Base-by-base conservation (phyloP, 2,329 filamentous ascomycete genomes). In the Trichophyton benhamiae region DNA sequence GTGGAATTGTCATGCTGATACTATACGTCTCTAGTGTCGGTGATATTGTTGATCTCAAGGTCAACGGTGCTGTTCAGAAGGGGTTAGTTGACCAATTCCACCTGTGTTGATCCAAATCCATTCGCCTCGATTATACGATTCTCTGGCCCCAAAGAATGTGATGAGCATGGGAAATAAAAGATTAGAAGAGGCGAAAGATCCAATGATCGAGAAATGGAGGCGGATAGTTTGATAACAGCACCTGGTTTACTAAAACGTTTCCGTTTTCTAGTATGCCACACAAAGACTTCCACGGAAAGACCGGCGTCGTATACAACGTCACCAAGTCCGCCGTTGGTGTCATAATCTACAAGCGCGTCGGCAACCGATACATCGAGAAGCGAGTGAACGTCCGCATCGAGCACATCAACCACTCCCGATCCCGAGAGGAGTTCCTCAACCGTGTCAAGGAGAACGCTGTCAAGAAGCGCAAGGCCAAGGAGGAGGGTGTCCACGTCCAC, bases 231-330 rank as follows among this genome's bases (percentile, higher is more conserved):
- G 6, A 22, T 17, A 33, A 13, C 3, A 11, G 33, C 27, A 20
- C 17, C 30, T 30, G 11, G 49, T n/a, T 55, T 55, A 55, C 49
- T 55, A 55, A 55, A 55, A 33, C 48, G 27, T 55, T 49, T 49
- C 15, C 44, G 22, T 30, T 48, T 46, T 65, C 63, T 73, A 91
- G 90, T 83, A 94, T 96, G 90, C 91, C 92, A 74, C 91, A 91
- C 87, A 96, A 96, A 86, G 88, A 96, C 82, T 96, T 95, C 87
- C 91, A 97, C 85, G 94, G 92, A 76, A 97, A 97, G 89, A 96
- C 91, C 67, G 91, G 91, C 77, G 89, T 96, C 74, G 82, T 96
- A 81, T 96, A 95, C 89, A 99, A 99, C 84, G 94, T 99, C 74
- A 94, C 92, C 81, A 96, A 96, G 87, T 88, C 85, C 73, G 89